Evolutionary conservation across 2,329 filamentous ascomycete genomes (phyloP), one percentile per base, ranked within the genome.

Genomic region (Trichoderma guizhouense): DNA sequence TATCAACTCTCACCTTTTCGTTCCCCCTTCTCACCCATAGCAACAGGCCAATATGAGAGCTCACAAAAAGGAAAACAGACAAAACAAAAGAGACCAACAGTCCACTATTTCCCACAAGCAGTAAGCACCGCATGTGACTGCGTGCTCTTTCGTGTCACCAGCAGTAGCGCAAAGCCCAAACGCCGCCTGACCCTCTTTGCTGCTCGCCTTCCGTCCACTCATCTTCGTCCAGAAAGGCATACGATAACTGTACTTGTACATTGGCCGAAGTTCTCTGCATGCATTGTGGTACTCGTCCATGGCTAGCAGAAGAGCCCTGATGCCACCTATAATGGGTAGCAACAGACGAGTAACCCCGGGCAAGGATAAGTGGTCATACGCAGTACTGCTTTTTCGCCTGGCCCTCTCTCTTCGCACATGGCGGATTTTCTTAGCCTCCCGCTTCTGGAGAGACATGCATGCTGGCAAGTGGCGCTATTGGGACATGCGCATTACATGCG

Each of bases 101-200:
- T 60, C 69, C 63, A 39, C 63, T 67, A 53, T 60, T 71, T 71
- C 30, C 63, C 36, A 24, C 62, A 71, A 71, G 43, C 62, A 71
- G 69, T 71, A 71, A 71, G 69, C 69, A 71, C 63, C 63, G 55
- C 69, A 67, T 67, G 62, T 71, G 69, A 66, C 55, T 66, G 34
- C 39, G 62, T 60, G 61, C 62, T 65, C 58, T 70, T 63, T 64
- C 62, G 69, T 71, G 69, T 71, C 69, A 66, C 55, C 69, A 67
- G 69, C 63, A 71, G 63, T 66, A 66, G 69, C 69, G 62, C 63
- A 28, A 28, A 24, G 62, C 55, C 69, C 55, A 67, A 71, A 67
- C 61, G 55, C 63, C 69, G 69, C 69, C 69, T 71, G 69, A 70
- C 68, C 68, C 68, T 67, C 64, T 30, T 18, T 43, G 53, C 26